Conservation (phyloP, 176 grass and related monocot species). For the Microstegium vimineum region DNA sequence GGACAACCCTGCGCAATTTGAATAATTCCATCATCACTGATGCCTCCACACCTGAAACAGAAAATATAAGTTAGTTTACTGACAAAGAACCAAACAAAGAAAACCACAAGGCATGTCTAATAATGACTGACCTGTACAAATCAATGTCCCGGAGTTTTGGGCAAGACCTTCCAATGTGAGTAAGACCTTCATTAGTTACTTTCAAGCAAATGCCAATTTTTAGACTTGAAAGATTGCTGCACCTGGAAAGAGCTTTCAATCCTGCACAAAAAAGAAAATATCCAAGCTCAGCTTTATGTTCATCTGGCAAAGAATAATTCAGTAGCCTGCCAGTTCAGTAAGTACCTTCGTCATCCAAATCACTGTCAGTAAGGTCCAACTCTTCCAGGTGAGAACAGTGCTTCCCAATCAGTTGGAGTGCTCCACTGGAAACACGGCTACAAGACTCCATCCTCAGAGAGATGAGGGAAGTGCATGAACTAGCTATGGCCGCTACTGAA, state of each 20-base stretch:
- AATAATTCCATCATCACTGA: constrained; percentile 63
- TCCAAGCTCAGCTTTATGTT: background rate
- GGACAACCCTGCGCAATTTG: constrained; percentile 59
- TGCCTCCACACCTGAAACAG: constrained; percentile 53
- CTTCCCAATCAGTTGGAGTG: constrained; percentile 64
- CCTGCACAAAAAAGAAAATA: constrained; percentile 44
- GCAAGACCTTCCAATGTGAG: constrained; percentile 53
- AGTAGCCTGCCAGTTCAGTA: background rate
- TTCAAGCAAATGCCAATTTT: constrained; percentile 85
- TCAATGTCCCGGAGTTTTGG: constrained; percentile 70
- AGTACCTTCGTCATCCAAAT: constrained; percentile 85
- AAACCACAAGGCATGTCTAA: background rate
- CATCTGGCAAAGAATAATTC: background rate
- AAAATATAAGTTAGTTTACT: constrained; percentile 11
- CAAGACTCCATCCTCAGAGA: constrained; percentile 94
- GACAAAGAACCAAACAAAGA: background rate
- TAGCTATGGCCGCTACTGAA: constrained; percentile 62
- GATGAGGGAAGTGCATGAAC: constrained; percentile 62
- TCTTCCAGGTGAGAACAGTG: constrained; percentile 57
- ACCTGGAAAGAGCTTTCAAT: constrained; percentile 56
- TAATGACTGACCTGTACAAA: constrained; percentile 62
- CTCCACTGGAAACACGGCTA: constrained; percentile 43
- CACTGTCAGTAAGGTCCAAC: constrained; percentile 75
- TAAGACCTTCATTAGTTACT: constrained; percentile 71
- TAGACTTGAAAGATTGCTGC: constrained; percentile 59